Base-by-base conservation (phyloP, 2,329 filamentous ascomycete genomes). In the Diaporthe caulivora region DNA sequence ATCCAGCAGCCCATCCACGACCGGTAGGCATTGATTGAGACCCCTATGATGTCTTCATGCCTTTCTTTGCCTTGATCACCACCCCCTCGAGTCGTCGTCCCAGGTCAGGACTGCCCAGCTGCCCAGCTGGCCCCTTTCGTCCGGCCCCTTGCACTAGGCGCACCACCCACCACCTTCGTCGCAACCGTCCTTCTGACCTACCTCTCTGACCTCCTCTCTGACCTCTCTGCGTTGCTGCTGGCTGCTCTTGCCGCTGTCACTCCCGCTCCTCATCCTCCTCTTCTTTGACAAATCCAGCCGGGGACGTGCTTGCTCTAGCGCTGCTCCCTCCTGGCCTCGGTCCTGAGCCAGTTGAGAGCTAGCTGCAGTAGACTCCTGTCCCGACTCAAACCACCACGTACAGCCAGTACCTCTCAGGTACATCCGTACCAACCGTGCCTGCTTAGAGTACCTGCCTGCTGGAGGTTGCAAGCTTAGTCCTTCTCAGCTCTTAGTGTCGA, bases 1-100 rank as follows among this genome's bases (percentile, higher is more conserved):
- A 40, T 40, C 7, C 13, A 13, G 37, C 13, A 40, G 37, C 37
- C 37, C 37, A 44, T 37, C 29, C 29, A 51, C 60, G 60, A 49
- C 40, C n/a, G 34, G 62, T 26, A 31, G 24, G 47, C 62, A 40
- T 40, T 53, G 62, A 67, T 53, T 18, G 47, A 53, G 47, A 53
- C 62, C 62, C 62, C 62, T 67, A 71, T 65, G 72, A 71, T 71
- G 72, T 65, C 67, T 73, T 73, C 40, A 73, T 73, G 72, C 47
- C 47, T 53, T 53, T 5, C 34, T 9, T 24, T 29, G 51, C 51
- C 51, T 67, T 67, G 31, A 24, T 53, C 40, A 37, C 26, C 17
- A 47, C 18, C 31, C 47, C 40, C 29, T 58, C 54, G 21, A 57
- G 29, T 47, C 53, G 29, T 47, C 53, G 15, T 58, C 67, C 67